Conservation (phyloP, 1,284 basidiomycete species). For the Irpex rosettiformis region DNA sequence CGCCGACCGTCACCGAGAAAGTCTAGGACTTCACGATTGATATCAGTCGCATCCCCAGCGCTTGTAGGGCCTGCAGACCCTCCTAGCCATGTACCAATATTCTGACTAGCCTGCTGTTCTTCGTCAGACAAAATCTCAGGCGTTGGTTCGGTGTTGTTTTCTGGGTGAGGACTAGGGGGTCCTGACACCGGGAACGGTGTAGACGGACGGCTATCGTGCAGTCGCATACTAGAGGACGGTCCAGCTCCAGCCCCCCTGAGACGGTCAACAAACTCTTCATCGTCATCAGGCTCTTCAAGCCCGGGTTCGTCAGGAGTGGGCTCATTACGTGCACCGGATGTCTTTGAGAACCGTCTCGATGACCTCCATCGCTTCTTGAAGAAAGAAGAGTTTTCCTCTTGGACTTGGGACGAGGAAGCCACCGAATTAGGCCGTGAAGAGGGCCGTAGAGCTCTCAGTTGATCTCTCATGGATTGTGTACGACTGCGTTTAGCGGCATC, state of each 20-base stretch:
- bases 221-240: neutral
- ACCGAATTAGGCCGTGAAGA: conserved; percentile 5
- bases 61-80: conserved; percentile 2
- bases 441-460: neutral
- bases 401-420: neutral
- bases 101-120: conserved; percentile 6
- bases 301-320: conserved; percentile 10
- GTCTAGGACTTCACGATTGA: conserved; percentile 18
- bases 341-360: conserved; percentile 33
- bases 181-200: neutral
- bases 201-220: neutral
- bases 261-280: neutral
- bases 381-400: neutral
- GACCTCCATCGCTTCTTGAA: conserved; percentile 35
- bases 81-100: conserved; percentile 11
- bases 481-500: neutral
- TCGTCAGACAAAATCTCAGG: conserved; percentile 1
- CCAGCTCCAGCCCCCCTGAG: conserved; percentile 9
- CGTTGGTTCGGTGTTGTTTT: neutral
- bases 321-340: conserved; percentile 12
- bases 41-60: conserved; percentile 10
- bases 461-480: neutral
- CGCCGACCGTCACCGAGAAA: conserved; percentile 13
- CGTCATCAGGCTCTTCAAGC: neutral
- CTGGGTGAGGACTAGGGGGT: neutral